Evolutionary conservation across 192 early-diverging fungal genomes (phyloP).

Genomic region (Entomortierella beljakovae): DNA sequence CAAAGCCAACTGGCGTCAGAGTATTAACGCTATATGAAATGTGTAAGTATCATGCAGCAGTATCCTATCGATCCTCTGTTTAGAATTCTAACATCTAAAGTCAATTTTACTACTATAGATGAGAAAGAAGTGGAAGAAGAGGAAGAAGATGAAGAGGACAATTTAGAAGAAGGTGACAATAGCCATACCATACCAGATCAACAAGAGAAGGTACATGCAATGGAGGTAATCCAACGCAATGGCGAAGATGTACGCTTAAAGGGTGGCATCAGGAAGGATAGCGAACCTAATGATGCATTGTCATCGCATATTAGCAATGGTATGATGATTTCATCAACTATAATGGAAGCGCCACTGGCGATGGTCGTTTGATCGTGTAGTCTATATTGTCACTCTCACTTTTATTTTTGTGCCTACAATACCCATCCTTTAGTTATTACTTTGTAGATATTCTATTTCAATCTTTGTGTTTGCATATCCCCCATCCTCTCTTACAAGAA

Average conservation of each 20-base stretch:
- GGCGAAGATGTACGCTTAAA: background rate
- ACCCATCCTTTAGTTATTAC: background rate
- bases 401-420: background rate
- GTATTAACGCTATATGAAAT: constrained; percentile 39
- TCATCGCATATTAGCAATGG: background rate
- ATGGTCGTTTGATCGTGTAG: constrained; percentile 7
- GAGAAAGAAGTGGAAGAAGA: constrained; percentile 23
- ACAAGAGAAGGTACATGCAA: constrained; percentile 1
- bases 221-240: constrained; percentile 12
- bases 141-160: constrained; percentile 2
- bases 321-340: constrained; percentile 13
- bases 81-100: background rate
- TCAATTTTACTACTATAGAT: background rate
- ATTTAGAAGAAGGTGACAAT: constrained; percentile 3
- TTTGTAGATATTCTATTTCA: background rate
- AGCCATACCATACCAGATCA: background rate
- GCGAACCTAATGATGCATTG: background rate
- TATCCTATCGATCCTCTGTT: background rate
- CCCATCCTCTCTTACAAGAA: background rate
- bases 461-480: background rate
- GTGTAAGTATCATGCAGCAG: constrained; percentile 21
- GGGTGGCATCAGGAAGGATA: background rate
- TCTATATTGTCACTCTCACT: background rate
- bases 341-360: background rate
- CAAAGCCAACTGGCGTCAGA: constrained; percentile 35